phyloP scores from a whole-genome alignment of 805 yeast species.

The Kurtzmaniella fragi region DNA sequence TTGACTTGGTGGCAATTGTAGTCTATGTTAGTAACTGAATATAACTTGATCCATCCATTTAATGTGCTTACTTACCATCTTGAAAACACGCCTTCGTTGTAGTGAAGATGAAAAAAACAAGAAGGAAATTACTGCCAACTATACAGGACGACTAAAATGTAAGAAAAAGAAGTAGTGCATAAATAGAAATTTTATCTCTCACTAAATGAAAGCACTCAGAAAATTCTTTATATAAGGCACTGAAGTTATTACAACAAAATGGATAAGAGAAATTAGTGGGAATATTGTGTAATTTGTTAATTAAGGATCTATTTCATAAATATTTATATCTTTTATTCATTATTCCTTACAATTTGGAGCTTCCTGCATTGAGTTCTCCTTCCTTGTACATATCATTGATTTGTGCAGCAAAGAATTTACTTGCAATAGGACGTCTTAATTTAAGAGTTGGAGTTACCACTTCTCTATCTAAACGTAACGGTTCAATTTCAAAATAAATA shows the following conservation, averaged over 20 bases:
- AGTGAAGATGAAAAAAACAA: not conserved
- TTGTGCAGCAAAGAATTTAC: slow-evolving; percentile 17
- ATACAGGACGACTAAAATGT: not conserved
- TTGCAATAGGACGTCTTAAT: slow-evolving; percentile 37
- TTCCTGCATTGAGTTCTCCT: slow-evolving; percentile 13
- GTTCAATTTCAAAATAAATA: slow-evolving; percentile 48
- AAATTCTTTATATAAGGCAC: too few species aligned
- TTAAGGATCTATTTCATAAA: not conserved
- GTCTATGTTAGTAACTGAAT: slow-evolving; percentile 7
- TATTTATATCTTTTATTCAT: slow-evolving; percentile 12
- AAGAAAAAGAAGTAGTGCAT: not conserved
- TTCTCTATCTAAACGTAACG: slow-evolving; percentile 56
- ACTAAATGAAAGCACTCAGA: too few species aligned
- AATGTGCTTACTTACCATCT: slow-evolving; percentile 3
- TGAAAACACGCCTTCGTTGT: not conserved
- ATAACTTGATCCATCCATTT: too few species aligned
- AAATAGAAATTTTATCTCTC: not conserved
- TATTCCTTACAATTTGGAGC: slow-evolving; percentile 11
- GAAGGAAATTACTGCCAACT: too few species aligned
- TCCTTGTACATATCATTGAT: slow-evolving; percentile 26
- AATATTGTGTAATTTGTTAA: slow-evolving; percentile 6
- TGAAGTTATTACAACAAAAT: too few species aligned
- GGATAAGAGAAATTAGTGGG: too few species aligned
- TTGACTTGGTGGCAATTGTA: slow-evolving; percentile 26
- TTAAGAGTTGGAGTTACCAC: slow-evolving; percentile 64